A percentile compares a stretch with the other conserved stretches of the same genome.
Conservation (phyloP, 768 basidiomycete species). For the Mycena amicta region DNA sequence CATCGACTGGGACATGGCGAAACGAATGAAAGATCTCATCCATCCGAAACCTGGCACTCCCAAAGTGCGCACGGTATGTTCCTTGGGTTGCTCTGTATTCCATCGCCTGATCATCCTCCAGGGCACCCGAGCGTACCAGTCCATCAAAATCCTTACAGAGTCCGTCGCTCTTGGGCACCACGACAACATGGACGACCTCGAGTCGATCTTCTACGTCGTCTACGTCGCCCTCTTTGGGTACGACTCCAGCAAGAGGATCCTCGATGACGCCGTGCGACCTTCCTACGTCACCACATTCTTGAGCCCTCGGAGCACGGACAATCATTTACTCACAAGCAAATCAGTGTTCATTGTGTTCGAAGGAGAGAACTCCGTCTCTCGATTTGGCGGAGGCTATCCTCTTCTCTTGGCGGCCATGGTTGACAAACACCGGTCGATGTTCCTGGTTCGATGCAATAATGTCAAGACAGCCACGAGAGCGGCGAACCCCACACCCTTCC, state of each 20-base stretch:
- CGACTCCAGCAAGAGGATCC: neutral
- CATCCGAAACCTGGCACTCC: conserved; percentile 1
- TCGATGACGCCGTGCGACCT: neutral
- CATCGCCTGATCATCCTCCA: neutral
- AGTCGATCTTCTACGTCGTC: neutral
- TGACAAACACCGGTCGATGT: neutral
- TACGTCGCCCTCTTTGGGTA: neutral
- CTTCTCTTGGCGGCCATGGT: too few relatives aligned
- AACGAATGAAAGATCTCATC: neutral
- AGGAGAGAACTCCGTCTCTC: neutral
- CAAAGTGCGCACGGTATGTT: conserved; percentile 9
- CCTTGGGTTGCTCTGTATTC: neutral
- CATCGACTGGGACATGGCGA: conserved; percentile 10
- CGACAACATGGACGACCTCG: neutral
- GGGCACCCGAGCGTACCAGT: neutral
- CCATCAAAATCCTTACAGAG: neutral
- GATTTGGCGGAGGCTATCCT: neutral
- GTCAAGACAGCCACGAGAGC: neutral
- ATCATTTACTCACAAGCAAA: neutral
- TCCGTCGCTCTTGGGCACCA: neutral
- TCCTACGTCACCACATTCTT: neutral
- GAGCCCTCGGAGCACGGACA: neutral
- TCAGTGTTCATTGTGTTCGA: neutral
- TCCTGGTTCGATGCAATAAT: neutral
- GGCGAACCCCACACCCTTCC: too few relatives aligned